Conservation (phyloP, 805 yeast genomes). For the Brettanomyces naardenensis region DNA sequence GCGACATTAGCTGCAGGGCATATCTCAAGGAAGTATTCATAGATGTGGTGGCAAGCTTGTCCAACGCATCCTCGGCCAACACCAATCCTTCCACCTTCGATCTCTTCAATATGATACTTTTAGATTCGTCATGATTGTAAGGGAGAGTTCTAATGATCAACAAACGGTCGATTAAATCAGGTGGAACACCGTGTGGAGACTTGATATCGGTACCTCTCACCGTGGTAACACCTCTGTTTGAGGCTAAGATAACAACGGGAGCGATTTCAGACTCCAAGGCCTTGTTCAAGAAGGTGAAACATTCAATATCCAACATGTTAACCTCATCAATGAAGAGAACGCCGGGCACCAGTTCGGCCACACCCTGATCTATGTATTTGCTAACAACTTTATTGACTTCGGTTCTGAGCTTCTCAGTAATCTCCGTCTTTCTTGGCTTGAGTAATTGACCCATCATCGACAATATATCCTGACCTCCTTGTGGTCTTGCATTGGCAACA, state of each 20-base stretch:
- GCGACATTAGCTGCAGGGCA: slow-evolving; percentile 85
- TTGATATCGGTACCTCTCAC: slow-evolving; percentile 86
- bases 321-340: slow-evolving; percentile 97
- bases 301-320: slow-evolving; percentile 95
- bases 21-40: slow-evolving; percentile 86
- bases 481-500: slow-evolving; percentile 94
- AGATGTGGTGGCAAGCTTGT: slow-evolving; percentile 82
- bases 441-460: slow-evolving; percentile 97
- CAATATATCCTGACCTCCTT: slow-evolving; percentile 92
- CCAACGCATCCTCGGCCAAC: slow-evolving; percentile 72
- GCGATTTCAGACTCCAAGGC: slow-evolving; percentile 96
- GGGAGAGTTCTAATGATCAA: slow-evolving; percentile 82
- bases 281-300: slow-evolving; percentile 90
- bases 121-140: slow-evolving; percentile 76
- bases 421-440: slow-evolving; percentile 96
- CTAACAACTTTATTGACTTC: slow-evolving; percentile 96
- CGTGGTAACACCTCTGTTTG: slow-evolving; percentile 90
- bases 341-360: slow-evolving; percentile 96
- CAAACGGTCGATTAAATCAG: slow-evolving; percentile 88
- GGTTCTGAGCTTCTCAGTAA: slow-evolving; percentile 88
- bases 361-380: slow-evolving; percentile 98
- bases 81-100: slow-evolving; percentile 93
- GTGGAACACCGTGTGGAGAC: slow-evolving; percentile 97
- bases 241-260: slow-evolving; percentile 97
- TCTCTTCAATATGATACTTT: slow-evolving; percentile 79